These are phyloP conservation scores for Citeromyces hawaiiensis DNA, from an alignment of 1,139 yeast species.

Conservation along the genomic window DNA sequence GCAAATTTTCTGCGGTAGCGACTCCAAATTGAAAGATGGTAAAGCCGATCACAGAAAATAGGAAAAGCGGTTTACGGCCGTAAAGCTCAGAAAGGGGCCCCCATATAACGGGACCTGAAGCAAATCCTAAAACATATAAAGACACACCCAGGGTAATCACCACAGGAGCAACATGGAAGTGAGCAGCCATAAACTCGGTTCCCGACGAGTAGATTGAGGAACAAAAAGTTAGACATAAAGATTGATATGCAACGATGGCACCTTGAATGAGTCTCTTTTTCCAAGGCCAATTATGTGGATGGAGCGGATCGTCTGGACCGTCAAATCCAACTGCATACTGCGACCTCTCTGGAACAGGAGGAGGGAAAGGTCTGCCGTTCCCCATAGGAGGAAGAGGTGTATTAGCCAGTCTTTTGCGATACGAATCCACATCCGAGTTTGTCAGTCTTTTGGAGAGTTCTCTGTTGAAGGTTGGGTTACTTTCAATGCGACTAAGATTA, in stretches of 20 bases:
- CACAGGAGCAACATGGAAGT: conserved; percentile 36
- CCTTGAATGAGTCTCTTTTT: conserved; percentile 26
- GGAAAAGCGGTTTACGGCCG: conserved; percentile 51
- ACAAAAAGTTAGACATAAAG: conserved; percentile 40
- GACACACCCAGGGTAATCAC: conserved; percentile 57
- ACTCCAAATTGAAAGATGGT: conserved; percentile 53
- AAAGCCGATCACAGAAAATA: conserved; percentile 41
- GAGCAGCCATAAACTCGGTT: conserved; percentile 22
- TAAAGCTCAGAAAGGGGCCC: conserved; percentile 70
- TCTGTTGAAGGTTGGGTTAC: conserved; percentile 5
- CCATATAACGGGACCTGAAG: conserved; percentile 70
- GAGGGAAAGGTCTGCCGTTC: conserved; percentile 38
- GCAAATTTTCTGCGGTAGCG: conserved; percentile 62
- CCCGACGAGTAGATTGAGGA: conserved; percentile 54
- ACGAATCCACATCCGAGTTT: conserved; percentile 11
- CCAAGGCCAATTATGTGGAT: conserved; percentile 49
- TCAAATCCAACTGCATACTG: conserved; percentile 43
- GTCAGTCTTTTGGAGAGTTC: conserved; percentile 15
- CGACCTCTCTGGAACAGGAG: conserved; percentile 32
- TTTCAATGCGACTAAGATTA: too few species aligned
- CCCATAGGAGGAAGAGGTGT: conserved; percentile 40
- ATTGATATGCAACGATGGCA: conserved; percentile 24
- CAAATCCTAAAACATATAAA: conserved; percentile 68
- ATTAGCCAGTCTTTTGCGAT: conserved; percentile 7
- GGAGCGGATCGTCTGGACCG: conserved; percentile 47